Conservation (phyloP, 2,329 filamentous ascomycete species). For the Neonectria magnoliae region DNA sequence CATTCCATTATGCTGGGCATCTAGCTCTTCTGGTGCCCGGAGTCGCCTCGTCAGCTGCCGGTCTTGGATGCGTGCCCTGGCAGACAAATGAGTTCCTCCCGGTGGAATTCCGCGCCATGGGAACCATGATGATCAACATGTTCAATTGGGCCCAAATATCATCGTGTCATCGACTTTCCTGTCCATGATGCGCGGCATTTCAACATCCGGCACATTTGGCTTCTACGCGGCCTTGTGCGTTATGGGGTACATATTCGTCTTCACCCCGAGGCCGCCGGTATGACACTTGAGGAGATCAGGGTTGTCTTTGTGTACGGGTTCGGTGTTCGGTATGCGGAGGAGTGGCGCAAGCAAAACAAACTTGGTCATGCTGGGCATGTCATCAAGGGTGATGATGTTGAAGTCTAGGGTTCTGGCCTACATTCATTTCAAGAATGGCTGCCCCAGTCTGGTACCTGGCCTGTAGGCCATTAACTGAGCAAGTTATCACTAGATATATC, state of each 20-base stretch:
- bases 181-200: constrained; percentile 33
- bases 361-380: background rate
- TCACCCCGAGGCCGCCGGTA: constrained; percentile 61
- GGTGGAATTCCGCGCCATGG: constrained; percentile 56
- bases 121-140: constrained; percentile 57
- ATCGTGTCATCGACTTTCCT: constrained; percentile 30
- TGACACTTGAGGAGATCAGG: constrained; percentile 61
- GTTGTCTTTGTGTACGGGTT: constrained; percentile 59
- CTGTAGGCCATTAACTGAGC: too few species aligned
- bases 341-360: constrained; percentile 33
- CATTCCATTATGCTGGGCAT: constrained; percentile 32
- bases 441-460: too few species aligned
- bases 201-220: constrained; percentile 27
- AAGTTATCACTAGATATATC: too few species aligned
- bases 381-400: background rate
- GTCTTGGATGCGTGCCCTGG: constrained; percentile 35
- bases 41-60: constrained; percentile 37
- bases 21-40: constrained; percentile 32
- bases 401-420: background rate
- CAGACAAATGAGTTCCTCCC: constrained; percentile 38
- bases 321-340: constrained; percentile 47
- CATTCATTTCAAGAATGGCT: background rate
- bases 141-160: constrained; percentile 54
- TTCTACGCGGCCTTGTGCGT: constrained; percentile 29
- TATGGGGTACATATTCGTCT: constrained; percentile 46